phyloP scores from a whole-genome alignment of 1,284 basidiomycete species.

The Ceratobasidium sp. region DNA sequence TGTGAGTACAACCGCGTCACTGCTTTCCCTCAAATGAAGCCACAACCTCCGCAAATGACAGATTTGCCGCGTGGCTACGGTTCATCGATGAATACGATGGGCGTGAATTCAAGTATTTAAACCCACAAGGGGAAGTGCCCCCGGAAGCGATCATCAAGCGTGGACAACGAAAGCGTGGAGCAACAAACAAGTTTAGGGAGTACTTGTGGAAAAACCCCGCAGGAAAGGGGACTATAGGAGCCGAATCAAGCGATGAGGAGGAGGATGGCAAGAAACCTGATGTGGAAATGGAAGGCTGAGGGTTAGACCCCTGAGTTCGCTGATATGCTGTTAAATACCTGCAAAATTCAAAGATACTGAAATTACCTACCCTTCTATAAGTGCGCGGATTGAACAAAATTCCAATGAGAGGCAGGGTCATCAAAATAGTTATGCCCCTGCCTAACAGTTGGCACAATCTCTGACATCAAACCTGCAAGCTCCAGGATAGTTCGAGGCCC shows the following conservation, averaged over 20 bases:
- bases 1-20: slow-evolving; percentile 66
- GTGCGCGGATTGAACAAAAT: not conserved
- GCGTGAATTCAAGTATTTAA: slow-evolving; percentile 74
- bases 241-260: slow-evolving; percentile 68
- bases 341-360: not conserved
- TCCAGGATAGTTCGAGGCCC: not conserved
- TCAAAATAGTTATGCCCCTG: not conserved
- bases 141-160: slow-evolving; percentile 67
- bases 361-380: not conserved
- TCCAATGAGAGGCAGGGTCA: not conserved
- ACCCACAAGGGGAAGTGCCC: slow-evolving; percentile 76
- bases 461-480: not conserved
- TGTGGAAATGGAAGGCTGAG: slow-evolving; percentile 77
- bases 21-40: slow-evolving; percentile 38
- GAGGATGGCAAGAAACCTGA: slow-evolving; percentile 66
- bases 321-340: too few species aligned
- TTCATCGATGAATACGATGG: slow-evolving; percentile 75
- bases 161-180: slow-evolving; percentile 66
- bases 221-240: slow-evolving; percentile 58
- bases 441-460: not conserved
- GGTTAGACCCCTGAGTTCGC: not conserved
- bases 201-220: slow-evolving; percentile 53
- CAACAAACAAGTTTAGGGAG: slow-evolving; percentile 72
- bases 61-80: slow-evolving; percentile 81
- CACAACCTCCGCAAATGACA: slow-evolving; percentile 52